Percentiles rank a stretch among this genome's conserved stretches.
Conservation (phyloP, 441 rosid species). For the Pelargonium myrrhifolium region DNA sequence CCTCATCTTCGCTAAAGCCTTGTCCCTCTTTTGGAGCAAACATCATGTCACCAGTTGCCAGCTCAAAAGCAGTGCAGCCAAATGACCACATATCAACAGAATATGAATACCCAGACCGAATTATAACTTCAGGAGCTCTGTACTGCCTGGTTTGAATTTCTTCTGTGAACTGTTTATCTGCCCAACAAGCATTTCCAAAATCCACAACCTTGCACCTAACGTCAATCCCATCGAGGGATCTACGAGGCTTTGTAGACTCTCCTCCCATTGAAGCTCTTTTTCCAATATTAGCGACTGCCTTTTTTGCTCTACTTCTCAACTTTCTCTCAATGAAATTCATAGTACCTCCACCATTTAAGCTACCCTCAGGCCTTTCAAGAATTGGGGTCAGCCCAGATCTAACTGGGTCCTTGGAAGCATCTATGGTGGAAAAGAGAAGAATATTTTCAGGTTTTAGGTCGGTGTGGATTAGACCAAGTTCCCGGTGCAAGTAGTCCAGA, state of each 20-base stretch:
- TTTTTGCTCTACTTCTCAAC: conserved; percentile 60
- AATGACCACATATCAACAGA: conserved; percentile 69
- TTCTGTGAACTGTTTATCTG: conserved; percentile 60
- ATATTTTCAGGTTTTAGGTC: conserved; percentile 75
- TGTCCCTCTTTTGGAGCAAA: conserved; percentile 73
- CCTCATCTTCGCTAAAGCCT: conserved; percentile 67
- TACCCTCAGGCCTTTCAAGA: conserved; percentile 33
- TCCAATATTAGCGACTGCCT: conserved; percentile 36
- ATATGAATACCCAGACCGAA: conserved; percentile 58
- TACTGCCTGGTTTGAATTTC: conserved; percentile 76
- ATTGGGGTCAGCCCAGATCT: conserved; percentile 42
- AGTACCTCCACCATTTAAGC: conserved; percentile 40
- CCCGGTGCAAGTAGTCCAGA: conserved; percentile 56
- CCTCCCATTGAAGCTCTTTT: conserved; percentile 33
- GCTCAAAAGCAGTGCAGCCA: conserved; percentile 68
- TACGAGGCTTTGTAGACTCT: conserved; percentile 30
- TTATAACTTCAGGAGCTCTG: conserved; percentile 64
- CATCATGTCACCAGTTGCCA: conserved; percentile 60
- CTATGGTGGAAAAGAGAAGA: conserved; percentile 47
- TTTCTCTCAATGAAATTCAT: conserved; percentile 59
- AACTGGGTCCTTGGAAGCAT: conserved; percentile 49
- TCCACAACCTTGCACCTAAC: conserved; percentile 60
- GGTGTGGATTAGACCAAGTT: conserved; percentile 58
- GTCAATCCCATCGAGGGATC: conserved; percentile 37
- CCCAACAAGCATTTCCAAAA: conserved; percentile 81